Percentiles rank a stretch among this genome's conserved stretches.
phyloP scores from a whole-genome alignment of 192 early-diverging fungal species.

The Tieghemiomyces parasiticus region DNA sequence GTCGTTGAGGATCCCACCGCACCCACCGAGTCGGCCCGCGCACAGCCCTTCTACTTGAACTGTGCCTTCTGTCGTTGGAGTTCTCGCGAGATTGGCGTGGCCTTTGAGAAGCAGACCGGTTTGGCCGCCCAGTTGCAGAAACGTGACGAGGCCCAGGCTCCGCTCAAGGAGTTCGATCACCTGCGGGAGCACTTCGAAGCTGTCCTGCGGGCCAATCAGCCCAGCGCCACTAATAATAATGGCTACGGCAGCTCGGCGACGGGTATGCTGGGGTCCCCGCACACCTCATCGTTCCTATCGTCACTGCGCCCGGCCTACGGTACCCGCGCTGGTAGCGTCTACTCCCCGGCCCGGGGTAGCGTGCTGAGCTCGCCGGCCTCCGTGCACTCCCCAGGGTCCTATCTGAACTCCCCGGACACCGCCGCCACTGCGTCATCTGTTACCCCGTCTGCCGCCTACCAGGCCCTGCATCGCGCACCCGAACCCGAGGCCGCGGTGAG shows the following conservation, averaged over 20 bases:
- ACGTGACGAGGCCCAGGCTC: conserved; percentile 44
- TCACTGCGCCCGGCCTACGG: background rate
- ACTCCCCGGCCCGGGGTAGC: conserved; percentile 15
- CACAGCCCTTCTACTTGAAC: conserved; percentile 47
- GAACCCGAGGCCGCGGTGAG: conserved; percentile 12
- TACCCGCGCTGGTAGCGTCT: conserved; percentile 10
- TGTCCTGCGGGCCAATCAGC: conserved; percentile 31
- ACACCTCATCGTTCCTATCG: background rate
- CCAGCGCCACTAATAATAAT: conserved; percentile 13
- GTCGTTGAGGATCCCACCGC: conserved; percentile 41
- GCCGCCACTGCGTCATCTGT: background rate
- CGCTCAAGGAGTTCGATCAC: conserved; percentile 66
- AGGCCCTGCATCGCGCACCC: conserved; percentile 12
- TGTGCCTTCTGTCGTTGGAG: conserved; percentile 90
- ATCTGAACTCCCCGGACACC: background rate
- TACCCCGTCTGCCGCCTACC: conserved; percentile 18
- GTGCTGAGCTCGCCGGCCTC: conserved; percentile 10
- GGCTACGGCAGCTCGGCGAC: background rate
- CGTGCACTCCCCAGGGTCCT: conserved; percentile 4
- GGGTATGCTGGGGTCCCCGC: background rate
- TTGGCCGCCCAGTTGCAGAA: conserved; percentile 82
- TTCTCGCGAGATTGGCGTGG: conserved; percentile 80
- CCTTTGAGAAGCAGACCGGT: conserved; percentile 88
- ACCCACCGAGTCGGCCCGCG: conserved; percentile 12
- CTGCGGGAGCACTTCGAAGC: conserved; percentile 78